Percentiles rank a stretch among this genome's conserved stretches.
These are phyloP conservation scores for Blastomyces gilchristii DNA, from an alignment of 2,329 filamentous ascomycete species.

Conservation along the genomic window DNA sequence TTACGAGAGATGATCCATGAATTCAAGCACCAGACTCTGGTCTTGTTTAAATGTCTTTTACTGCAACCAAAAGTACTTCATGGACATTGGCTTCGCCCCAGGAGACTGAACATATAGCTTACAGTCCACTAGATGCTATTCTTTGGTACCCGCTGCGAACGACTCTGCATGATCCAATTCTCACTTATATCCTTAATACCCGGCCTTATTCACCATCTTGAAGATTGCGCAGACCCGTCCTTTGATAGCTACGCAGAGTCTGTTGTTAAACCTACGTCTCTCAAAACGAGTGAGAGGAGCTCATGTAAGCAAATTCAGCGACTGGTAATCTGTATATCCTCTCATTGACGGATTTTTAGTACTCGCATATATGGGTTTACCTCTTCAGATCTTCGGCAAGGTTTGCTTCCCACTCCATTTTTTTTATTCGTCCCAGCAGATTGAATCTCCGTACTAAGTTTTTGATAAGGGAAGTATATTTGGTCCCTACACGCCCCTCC, in stretches of 20 bases:
- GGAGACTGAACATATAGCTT: conserved; percentile 1
- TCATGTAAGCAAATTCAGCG: conserved; percentile 46
- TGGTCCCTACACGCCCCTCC: conserved; percentile 89
- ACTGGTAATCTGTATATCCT: background rate
- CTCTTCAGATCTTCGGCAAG: conserved; percentile 90
- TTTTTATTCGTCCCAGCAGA: background rate
- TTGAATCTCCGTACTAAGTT: conserved; percentile 45
- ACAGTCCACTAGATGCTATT: conserved; percentile 69
- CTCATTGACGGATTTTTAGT: conserved; percentile 39
- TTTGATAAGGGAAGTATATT: conserved; percentile 73
- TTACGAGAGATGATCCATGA: conserved; percentile 85
- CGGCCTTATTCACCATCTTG: conserved; percentile 77
- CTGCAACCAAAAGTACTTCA: conserved; percentile 75
- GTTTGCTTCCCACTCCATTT: conserved; percentile 31
- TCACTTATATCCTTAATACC: conserved; percentile 92
- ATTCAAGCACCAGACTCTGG: conserved; percentile 88
- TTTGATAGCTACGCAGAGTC: conserved; percentile 72
- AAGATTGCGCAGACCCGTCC: conserved; percentile 91
- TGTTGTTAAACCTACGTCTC: conserved; percentile 65
- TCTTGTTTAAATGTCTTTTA: conserved; percentile 85
- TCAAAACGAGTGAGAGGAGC: conserved; percentile 82
- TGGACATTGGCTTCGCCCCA: background rate
- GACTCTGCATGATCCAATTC: conserved; percentile 97
- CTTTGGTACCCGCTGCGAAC: conserved; percentile 92
- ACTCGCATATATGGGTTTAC: conserved; percentile 86